Percentiles rank a stretch among this genome's conserved stretches.
Conservation (phyloP, 2,329 filamentous ascomycete species). For the Fusarium subglutinans region DNA sequence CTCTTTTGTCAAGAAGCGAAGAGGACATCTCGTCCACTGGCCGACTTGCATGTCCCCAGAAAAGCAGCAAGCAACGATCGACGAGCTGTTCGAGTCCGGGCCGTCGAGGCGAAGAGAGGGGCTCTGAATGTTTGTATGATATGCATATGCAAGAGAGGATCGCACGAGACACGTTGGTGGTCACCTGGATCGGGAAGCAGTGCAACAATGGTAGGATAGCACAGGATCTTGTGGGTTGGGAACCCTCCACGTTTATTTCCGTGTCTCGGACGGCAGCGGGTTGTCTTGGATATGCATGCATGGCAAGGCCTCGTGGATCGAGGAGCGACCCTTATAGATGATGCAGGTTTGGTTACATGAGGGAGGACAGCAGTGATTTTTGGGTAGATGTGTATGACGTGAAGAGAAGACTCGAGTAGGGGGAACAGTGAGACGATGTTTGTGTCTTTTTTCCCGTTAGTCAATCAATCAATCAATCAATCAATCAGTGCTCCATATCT, state of each 20-base stretch:
- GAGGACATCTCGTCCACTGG: slow-evolving; percentile 49
- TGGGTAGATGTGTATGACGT: not conserved
- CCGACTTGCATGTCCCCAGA: slow-evolving; percentile 40
- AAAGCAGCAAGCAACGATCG: slow-evolving; percentile 38
- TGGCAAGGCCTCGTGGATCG: slow-evolving; percentile 33
- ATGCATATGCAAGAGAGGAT: slow-evolving; percentile 14
- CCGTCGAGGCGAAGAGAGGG: slow-evolving; percentile 33
- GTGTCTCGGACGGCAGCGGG: slow-evolving; percentile 37
- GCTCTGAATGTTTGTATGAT: slow-evolving; percentile 27
- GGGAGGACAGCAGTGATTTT: slow-evolving; percentile 4
- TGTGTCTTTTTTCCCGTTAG: not conserved
- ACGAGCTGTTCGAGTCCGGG: slow-evolving; percentile 32
- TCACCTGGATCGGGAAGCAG: slow-evolving; percentile 38
- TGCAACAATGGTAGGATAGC: slow-evolving; percentile 38
- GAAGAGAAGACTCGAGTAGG: not conserved
- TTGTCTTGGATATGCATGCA: slow-evolving; percentile 37
- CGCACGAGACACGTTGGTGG: slow-evolving; percentile 39
- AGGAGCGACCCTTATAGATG: slow-evolving; percentile 30
- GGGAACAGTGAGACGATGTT: not conserved
- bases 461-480: not conserved
- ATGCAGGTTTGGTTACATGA: slow-evolving; percentile 26
- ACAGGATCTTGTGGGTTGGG: slow-evolving; percentile 34
- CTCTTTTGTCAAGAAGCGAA: slow-evolving; percentile 43
- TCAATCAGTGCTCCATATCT: not conserved
- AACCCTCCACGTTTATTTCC: slow-evolving; percentile 40